Evolutionary conservation across 805 yeast species (phyloP).

Genomic region (Wickerhamiella occidentalis): DNA sequence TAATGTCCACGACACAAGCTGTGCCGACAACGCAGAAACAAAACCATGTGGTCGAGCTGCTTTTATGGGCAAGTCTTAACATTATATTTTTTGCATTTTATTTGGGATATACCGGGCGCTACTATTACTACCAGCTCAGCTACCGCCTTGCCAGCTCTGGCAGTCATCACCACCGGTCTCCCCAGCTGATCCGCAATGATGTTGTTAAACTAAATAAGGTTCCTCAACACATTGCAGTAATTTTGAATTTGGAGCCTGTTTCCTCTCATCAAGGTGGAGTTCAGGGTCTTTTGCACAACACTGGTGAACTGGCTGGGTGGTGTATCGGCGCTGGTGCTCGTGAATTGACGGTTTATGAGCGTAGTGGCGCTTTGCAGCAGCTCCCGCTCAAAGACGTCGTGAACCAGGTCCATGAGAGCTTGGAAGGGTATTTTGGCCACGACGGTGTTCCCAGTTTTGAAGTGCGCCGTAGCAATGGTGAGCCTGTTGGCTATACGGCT

Average conservation of each 20-base stretch:
- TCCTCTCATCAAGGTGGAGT: conserved; percentile 84
- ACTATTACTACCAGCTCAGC: conserved; percentile 13
- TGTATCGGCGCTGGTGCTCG: conserved; percentile 85
- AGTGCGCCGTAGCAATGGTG: conserved; percentile 4
- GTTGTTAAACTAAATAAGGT: conserved; percentile 59
- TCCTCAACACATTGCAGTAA: conserved; percentile 64
- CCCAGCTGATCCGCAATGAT: conserved; percentile 77
- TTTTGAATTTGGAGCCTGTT: conserved; percentile 59
- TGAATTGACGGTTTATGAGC: conserved; percentile 94
- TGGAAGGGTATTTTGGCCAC: conserved; percentile 64
- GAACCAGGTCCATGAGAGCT: conserved; percentile 44
- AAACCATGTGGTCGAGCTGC: background rate
- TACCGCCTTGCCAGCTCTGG: conserved; percentile 18
- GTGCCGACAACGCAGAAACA: background rate
- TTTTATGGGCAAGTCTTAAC: background rate
- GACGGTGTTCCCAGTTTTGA: conserved; percentile 41
- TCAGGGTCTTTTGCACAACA: conserved; percentile 65
- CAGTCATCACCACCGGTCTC: conserved; percentile 36
- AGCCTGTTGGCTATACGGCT: background rate
- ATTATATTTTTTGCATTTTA: background rate
- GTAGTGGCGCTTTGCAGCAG: conserved; percentile 42
- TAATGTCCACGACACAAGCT: background rate
- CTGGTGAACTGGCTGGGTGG: conserved; percentile 77
- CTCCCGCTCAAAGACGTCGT: conserved; percentile 31
- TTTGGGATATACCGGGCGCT: background rate